These are phyloP conservation scores for Chlorella sp. DNA, from an alignment of 139 green algal species.

Conservation along the genomic window DNA sequence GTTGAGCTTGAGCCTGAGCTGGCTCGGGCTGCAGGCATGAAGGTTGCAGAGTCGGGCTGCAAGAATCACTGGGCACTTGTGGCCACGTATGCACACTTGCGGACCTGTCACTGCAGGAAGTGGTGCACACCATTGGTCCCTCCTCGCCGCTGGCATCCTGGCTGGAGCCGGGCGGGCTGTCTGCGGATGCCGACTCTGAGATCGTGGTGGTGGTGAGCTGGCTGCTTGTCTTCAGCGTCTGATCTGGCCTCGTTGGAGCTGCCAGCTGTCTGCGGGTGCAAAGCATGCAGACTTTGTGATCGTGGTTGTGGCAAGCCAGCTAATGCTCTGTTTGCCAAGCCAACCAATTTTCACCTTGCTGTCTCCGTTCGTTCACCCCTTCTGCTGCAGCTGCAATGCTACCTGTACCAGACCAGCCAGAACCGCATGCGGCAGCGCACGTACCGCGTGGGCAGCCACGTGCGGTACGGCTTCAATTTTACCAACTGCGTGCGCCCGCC, in stretches of 20 bases:
- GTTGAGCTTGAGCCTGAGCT: no score
- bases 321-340: no score
- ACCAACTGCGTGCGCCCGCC: slow-evolving; percentile 26
- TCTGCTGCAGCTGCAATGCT: slow-evolving; percentile 23
- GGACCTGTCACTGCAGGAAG: slow-evolving; percentile 14
- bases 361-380: no score
- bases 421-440: slow-evolving; percentile 44
- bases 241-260: no score
- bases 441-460: slow-evolving; percentile 32
- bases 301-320: slow-evolving; percentile 43
- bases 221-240: no score
- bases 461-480: slow-evolving; percentile 37
- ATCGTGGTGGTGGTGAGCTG: slow-evolving; percentile 66
- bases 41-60: no score
- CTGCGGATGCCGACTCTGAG: slow-evolving; percentile 54
- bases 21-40: no score
- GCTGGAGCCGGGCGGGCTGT: slow-evolving; percentile 29
- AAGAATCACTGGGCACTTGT: no score
- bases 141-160: slow-evolving; percentile 58
- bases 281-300: no score
- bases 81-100: no score
- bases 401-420: slow-evolving; percentile 1
- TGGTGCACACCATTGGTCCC: slow-evolving; percentile 65
- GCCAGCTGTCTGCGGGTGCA: no score
- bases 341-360: no score